These are phyloP conservation scores for Cytospora leucostoma DNA, from an alignment of 2,329 filamentous ascomycete genomes.

Conservation along the genomic window DNA sequence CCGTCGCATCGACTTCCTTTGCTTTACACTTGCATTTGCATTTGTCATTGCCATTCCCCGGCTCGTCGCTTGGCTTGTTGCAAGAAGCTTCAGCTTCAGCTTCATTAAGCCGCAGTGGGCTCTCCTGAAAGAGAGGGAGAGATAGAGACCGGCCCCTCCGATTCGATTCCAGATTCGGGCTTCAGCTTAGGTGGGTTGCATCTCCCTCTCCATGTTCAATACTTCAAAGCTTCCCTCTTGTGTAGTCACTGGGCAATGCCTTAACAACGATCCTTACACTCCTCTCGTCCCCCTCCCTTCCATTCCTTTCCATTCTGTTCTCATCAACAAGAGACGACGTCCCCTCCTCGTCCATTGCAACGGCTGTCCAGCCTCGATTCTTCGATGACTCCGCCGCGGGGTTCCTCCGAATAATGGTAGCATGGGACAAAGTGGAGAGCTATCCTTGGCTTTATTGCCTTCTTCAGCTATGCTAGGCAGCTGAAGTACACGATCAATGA, in stretches of 20 bases:
- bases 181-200: slow-evolving; percentile 16
- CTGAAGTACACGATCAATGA: neutral
- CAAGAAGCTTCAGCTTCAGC: slow-evolving; percentile 8
- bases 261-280: neutral
- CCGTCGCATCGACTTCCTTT: slow-evolving; percentile 8
- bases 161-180: slow-evolving; percentile 1
- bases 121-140: neutral
- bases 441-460: slow-evolving; percentile 6
- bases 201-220: neutral
- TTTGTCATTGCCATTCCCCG: neutral
- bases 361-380: neutral
- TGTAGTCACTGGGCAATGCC: neutral
- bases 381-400: slow-evolving; percentile 23
- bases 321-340: neutral
- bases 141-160: neutral
- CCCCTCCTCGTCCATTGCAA: neutral
- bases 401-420: slow-evolving; percentile 11
- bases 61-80: slow-evolving; percentile 9
- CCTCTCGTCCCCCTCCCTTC: neutral
- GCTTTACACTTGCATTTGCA: slow-evolving; percentile 1
- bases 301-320: neutral
- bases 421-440: slow-evolving; percentile 16
- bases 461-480: slow-evolving; percentile 5
- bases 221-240: neutral
- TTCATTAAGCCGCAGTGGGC: slow-evolving; percentile 17